Percentiles rank a stretch among this genome's conserved stretches.
These are phyloP conservation scores for Aspergillus chevalieri DNA, from an alignment of 2,329 filamentous ascomycete species.

Conservation along the genomic window DNA sequence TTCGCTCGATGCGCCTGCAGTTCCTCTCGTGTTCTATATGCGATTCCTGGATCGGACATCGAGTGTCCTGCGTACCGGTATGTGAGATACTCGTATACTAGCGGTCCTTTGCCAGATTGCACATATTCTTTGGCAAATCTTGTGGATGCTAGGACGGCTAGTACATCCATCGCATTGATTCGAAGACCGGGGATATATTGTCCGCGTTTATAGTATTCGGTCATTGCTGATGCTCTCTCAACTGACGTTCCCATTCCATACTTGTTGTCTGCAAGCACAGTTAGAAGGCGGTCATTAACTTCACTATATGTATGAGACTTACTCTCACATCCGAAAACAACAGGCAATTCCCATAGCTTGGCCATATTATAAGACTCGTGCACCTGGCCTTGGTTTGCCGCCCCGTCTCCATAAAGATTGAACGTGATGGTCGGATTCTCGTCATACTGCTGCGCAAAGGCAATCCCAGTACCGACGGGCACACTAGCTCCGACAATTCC, in stretches of 20 bases:
- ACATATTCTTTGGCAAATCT: constrained; percentile 85
- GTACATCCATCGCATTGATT: constrained; percentile 97
- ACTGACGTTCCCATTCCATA: constrained; percentile 98
- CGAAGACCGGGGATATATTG: constrained; percentile 98
- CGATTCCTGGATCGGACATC: constrained; percentile 97
- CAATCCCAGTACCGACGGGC: constrained; percentile 86
- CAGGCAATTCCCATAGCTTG: constrained; percentile 90
- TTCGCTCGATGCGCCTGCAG: constrained; percentile 92
- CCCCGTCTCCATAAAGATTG: constrained; percentile 90
- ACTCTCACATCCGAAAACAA: constrained; percentile 97
- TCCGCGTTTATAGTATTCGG: constrained; percentile 98
- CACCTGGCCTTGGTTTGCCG: constrained; percentile 95
- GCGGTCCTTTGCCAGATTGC: constrained; percentile 71
- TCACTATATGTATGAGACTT: constrained; percentile 49
- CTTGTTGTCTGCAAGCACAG: constrained; percentile 74
- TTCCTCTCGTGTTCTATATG: constrained; percentile 95
- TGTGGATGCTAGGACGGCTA: constrained; percentile 89
- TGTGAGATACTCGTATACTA: constrained; percentile 94
- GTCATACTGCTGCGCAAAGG: constrained; percentile 90
- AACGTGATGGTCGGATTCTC: constrained; percentile 75
- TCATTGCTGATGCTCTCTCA: constrained; percentile 81
- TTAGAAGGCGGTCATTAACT: constrained; percentile 1
- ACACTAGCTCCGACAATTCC: constrained; percentile 97
- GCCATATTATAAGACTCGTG: constrained; percentile 99
- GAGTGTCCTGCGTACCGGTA: constrained; percentile 98